Percentiles rank a stretch among this genome's conserved stretches.
Conservation (phyloP, 805 yeast species). For the Candida stauntonica region DNA sequence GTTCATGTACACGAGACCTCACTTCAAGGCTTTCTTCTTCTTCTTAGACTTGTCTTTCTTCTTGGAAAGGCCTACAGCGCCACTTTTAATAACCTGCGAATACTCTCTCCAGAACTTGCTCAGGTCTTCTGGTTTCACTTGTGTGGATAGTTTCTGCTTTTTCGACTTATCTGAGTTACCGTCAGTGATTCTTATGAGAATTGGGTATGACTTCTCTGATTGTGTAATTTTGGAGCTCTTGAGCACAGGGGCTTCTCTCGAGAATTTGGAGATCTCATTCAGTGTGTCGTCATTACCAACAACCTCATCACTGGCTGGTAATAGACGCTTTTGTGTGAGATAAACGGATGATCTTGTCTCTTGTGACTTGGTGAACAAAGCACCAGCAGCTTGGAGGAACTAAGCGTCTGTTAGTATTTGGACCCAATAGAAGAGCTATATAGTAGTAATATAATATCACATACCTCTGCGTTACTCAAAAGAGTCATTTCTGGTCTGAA, state of each 20-base stretch:
- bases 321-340: slow-evolving; percentile 53
- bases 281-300: slow-evolving; percentile 20
- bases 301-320: slow-evolving; percentile 26
- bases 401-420: slow-evolving; percentile 2
- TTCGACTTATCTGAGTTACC: slow-evolving; percentile 47
- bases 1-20: background rate
- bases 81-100: slow-evolving; percentile 61
- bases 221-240: slow-evolving; percentile 27
- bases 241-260: slow-evolving; percentile 17
- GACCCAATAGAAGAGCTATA: background rate
- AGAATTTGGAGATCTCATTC: slow-evolving; percentile 25
- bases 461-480: slow-evolving; percentile 22
- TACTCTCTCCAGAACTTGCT: slow-evolving; percentile 78
- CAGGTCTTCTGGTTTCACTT: slow-evolving; percentile 56
- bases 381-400: slow-evolving; percentile 26
- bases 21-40: slow-evolving; percentile 38
- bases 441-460: background rate
- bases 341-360: slow-evolving; percentile 47
- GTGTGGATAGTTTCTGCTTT: slow-evolving; percentile 65
- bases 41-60: slow-evolving; percentile 70
- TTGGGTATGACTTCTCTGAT: slow-evolving; percentile 41
- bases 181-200: slow-evolving; percentile 65
- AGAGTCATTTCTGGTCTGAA: slow-evolving; percentile 14
- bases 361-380: slow-evolving; percentile 31
- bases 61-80: slow-evolving; percentile 73